phyloP scores from a whole-genome alignment of 1,284 basidiomycete species.

The Sporisorium exsertum region DNA sequence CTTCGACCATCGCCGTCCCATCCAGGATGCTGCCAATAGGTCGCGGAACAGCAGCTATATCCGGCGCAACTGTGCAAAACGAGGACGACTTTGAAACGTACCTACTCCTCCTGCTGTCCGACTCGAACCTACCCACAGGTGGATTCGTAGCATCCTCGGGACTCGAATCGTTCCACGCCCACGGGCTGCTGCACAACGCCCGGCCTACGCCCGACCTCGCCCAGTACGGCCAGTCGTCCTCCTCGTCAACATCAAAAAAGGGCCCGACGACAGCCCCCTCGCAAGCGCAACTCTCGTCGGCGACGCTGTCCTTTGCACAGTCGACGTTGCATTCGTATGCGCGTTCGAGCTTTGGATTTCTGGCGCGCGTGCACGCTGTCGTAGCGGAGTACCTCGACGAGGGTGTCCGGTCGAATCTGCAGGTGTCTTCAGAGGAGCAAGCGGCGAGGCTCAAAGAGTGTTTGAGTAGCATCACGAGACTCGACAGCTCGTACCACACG shows the following conservation, averaged over 20 bases:
- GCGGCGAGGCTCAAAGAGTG: constrained; percentile 17
- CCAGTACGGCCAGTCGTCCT: background rate
- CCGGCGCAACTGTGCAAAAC: background rate
- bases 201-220: constrained; percentile 1
- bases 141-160: constrained; percentile 92
- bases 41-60: background rate
- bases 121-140: constrained; percentile 72
- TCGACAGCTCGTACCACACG: constrained; percentile 84
- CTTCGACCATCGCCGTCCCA: too few species aligned
- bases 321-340: constrained; percentile 82
- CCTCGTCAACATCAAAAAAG: background rate
- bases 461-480: constrained; percentile 31
- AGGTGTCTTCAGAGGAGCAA: background rate
- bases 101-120: constrained; percentile 60
- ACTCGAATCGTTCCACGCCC: constrained; percentile 87
- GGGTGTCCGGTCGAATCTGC: constrained; percentile 3
- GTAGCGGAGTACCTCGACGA: constrained; percentile 17
- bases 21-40: background rate
- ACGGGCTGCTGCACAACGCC: constrained; percentile 76
- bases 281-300: constrained; percentile 43
- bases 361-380: constrained; percentile 72
- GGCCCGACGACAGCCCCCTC: constrained; percentile 19
- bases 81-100: constrained; percentile 51
- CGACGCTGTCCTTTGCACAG: constrained; percentile 74
- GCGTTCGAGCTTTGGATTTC: constrained; percentile 79